Evolutionary conservation across 345 rosid genomes (phyloP).

Genomic region (Garcia nutans): DNA sequence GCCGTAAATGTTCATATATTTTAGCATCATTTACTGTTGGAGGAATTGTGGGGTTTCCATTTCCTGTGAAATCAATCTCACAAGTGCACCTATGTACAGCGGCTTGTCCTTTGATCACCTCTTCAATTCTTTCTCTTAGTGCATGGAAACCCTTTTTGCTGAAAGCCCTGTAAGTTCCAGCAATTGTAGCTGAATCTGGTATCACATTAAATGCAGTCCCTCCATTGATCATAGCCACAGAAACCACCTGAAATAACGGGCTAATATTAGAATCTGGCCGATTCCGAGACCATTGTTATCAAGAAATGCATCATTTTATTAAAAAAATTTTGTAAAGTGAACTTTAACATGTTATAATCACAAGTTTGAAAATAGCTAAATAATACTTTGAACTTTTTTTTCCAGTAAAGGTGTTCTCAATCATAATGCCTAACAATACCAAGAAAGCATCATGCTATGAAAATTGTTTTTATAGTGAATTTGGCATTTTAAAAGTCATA

Average conservation of each 20-base stretch:
- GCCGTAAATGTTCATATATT: slow-evolving; percentile 36
- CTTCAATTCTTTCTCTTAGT: slow-evolving; percentile 49
- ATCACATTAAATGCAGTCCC: slow-evolving; percentile 54
- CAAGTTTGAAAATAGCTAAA: too few species aligned
- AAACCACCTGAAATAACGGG: slow-evolving; percentile 46
- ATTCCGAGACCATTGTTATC: not conserved
- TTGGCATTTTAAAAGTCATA: slow-evolving; percentile 4
- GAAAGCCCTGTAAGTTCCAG: slow-evolving; percentile 66
- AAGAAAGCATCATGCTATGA: too few species aligned
- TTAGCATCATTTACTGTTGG: slow-evolving; percentile 47
- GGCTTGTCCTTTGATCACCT: slow-evolving; percentile 58
- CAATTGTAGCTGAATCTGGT: slow-evolving; percentile 48
- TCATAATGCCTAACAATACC: too few species aligned
- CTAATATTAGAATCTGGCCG: not conserved
- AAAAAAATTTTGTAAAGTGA: too few species aligned
- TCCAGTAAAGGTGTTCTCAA: too few species aligned
- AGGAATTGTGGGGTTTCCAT: slow-evolving; percentile 44
- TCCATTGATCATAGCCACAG: slow-evolving; percentile 51
- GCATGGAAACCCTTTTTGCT: slow-evolving; percentile 46
- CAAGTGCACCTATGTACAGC: slow-evolving; percentile 56
- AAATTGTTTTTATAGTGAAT: too few species aligned
- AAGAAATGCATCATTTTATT: too few species aligned
- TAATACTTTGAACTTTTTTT: too few species aligned
- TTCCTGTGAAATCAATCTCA: slow-evolving; percentile 42
- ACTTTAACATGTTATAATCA: too few species aligned